A percentile compares a stretch with the other conserved stretches of the same genome.
Conservation (phyloP, 352 stramenopile species). For the Thraustochytrium sp. region DNA sequence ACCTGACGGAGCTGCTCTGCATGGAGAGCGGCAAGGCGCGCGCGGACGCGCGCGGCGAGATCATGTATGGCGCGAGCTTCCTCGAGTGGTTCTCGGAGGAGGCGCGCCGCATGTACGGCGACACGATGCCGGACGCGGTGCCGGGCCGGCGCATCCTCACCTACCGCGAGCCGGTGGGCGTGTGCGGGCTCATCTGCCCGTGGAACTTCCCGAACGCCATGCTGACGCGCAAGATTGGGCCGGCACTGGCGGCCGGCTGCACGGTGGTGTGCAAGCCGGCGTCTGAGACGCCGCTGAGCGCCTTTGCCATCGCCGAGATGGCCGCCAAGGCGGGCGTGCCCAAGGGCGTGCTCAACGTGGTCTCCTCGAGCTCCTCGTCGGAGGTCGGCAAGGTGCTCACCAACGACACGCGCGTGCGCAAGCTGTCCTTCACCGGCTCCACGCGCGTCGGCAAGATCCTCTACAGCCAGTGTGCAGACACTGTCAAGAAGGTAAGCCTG, state of each 20-base stretch:
- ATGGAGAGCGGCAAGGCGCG: constrained; percentile 94
- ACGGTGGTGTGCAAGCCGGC: constrained; percentile 91
- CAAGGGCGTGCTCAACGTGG: constrained; percentile 75
- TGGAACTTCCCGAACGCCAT: constrained; percentile 99
- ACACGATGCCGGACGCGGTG: constrained; percentile 59
- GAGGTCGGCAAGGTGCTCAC: constrained; percentile 71
- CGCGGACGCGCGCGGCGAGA: constrained; percentile 83
- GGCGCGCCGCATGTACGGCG: constrained; percentile 74
- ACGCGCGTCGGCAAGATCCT: constrained; percentile 74
- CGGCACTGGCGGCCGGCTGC: constrained; percentile 85
- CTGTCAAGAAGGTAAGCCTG: constrained; percentile 68
- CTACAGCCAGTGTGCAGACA: constrained; percentile 57
- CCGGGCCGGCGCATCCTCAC: constrained; percentile 65
- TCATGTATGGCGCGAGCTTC: constrained; percentile 86
- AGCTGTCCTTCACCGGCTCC: constrained; percentile 80
- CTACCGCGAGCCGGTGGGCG: constrained; percentile 82
- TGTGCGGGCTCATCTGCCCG: constrained; percentile 87
- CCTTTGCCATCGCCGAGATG: constrained; percentile 80
- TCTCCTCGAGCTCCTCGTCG: constrained; percentile 58
- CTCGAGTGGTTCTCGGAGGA: constrained; percentile 94
- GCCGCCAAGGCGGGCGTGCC: constrained; percentile 76
- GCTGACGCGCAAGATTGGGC: constrained; percentile 92
- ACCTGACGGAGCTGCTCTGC: constrained; percentile 86
- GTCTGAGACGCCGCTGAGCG: constrained; percentile 89
- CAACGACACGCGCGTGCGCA: constrained; percentile 62